Evolutionary conservation across 352 stramenopile genomes (phyloP).

Genomic region (Peronospora destructor): DNA sequence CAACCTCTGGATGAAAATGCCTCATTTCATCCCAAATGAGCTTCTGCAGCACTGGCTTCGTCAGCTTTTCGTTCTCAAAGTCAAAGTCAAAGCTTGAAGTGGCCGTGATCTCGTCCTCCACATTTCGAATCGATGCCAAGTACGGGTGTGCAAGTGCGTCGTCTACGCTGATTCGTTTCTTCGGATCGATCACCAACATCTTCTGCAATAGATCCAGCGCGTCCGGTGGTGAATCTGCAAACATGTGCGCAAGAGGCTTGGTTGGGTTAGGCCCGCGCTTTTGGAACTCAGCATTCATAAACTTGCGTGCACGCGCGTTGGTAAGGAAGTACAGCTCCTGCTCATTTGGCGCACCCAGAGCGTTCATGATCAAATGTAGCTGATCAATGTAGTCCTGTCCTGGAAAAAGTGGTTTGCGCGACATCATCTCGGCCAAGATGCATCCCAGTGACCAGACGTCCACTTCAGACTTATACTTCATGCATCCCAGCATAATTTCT

Average conservation of each 20-base stretch:
- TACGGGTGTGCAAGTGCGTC: conserved; percentile 88
- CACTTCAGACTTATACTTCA: conserved; percentile 82
- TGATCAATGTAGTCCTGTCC: conserved; percentile 92
- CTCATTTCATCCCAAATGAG: conserved; percentile 85
- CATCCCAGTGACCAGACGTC: conserved; percentile 97
- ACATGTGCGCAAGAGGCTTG: conserved; percentile 69
- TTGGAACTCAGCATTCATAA: conserved; percentile 78
- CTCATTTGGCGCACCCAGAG: conserved; percentile 91
- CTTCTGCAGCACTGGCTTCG: conserved; percentile 70
- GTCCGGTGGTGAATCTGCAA: conserved; percentile 50
- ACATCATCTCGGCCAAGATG: conserved; percentile 98
- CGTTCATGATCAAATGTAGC: conserved; percentile 95
- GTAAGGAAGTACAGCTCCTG: conserved; percentile 96
- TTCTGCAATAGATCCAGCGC: conserved; percentile 86
- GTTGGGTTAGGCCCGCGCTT: conserved; percentile 57
- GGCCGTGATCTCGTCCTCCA: conserved; percentile 83
- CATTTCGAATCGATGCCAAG: conserved; percentile 81
- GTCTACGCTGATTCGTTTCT: conserved; percentile 86
- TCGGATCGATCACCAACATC: conserved; percentile 91
- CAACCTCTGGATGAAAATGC: conserved; percentile 61
- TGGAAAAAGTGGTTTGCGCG: conserved; percentile 95
- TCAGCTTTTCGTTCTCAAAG: conserved; percentile 85
- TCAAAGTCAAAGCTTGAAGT: conserved; percentile 73
- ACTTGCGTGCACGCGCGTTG: conserved; percentile 80
- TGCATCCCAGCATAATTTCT: conserved; percentile 79